Conservation (phyloP, 2,329 filamentous ascomycete species). For the Fusarium sp. region DNA sequence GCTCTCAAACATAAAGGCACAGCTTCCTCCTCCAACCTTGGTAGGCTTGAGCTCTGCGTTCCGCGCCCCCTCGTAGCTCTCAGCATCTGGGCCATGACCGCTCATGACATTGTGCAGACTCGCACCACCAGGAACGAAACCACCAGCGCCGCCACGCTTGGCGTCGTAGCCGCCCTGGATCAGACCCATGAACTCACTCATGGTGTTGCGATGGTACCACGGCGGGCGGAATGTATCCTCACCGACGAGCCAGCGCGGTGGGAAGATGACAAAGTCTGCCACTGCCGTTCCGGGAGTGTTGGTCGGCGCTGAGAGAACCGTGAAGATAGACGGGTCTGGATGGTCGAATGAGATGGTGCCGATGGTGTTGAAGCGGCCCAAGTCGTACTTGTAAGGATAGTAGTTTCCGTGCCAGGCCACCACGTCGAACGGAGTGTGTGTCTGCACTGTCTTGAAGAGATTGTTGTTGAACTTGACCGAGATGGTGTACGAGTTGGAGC, state of each 20-base stretch:
- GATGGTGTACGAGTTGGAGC: slow-evolving; percentile 61
- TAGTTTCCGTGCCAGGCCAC: slow-evolving; percentile 87
- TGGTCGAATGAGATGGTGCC: slow-evolving; percentile 83
- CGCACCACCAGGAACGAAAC: slow-evolving; percentile 72
- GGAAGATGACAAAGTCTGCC: slow-evolving; percentile 81
- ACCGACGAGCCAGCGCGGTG: slow-evolving; percentile 78
- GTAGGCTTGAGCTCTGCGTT: slow-evolving; percentile 68
- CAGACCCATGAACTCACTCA: slow-evolving; percentile 76
- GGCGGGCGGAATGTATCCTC: slow-evolving; percentile 80
- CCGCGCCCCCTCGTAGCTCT: slow-evolving; percentile 69
- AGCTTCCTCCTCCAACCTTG: slow-evolving; percentile 73
- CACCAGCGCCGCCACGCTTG: slow-evolving; percentile 67
- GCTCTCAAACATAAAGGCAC: slow-evolving; percentile 80
- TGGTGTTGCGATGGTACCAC: slow-evolving; percentile 80
- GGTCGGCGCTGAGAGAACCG: slow-evolving; percentile 76
- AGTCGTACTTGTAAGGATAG: slow-evolving; percentile 86
- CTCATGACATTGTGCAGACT: slow-evolving; percentile 80
- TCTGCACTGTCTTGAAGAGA: slow-evolving; percentile 75
- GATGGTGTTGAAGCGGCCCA: slow-evolving; percentile 82
- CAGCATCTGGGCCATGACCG: slow-evolving; percentile 74
- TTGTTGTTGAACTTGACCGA: slow-evolving; percentile 77
- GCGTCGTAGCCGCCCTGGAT: slow-evolving; percentile 74
- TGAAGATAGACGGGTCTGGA: slow-evolving; percentile 84
- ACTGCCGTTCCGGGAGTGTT: slow-evolving; percentile 73
- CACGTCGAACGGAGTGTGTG: slow-evolving; percentile 83